phyloP scores from a whole-genome alignment of 768 basidiomycete species.

The Boletus rubescentipes region DNA sequence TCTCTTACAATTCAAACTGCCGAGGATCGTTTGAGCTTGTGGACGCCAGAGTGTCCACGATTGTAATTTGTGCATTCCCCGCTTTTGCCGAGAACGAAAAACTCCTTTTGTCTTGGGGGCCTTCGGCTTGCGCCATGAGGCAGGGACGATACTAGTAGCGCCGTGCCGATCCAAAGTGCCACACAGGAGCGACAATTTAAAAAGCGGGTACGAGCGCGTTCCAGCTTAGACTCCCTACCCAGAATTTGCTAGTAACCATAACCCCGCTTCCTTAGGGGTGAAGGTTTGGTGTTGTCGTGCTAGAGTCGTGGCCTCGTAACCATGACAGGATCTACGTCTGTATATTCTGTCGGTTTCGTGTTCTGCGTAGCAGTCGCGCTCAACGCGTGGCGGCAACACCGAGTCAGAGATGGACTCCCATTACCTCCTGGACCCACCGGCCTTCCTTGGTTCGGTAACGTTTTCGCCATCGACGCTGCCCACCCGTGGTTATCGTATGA shows the following conservation, averaged over 20 bases:
- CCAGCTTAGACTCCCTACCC: no score
- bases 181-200: no score
- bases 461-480: constrained; percentile 17
- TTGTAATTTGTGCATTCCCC: background rate
- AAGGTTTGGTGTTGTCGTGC: background rate
- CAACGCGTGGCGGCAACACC: constrained; percentile 15
- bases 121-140: no score
- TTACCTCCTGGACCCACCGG: constrained; percentile 54
- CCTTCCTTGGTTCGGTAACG: constrained; percentile 34
- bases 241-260: background rate
- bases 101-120: background rate
- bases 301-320: background rate
- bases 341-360: constrained; percentile 6
- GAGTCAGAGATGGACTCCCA: constrained; percentile 20
- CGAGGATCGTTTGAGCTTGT: background rate
- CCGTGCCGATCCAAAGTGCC: no score
- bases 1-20: background rate
- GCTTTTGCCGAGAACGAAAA: background rate
- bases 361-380: constrained; percentile 6
- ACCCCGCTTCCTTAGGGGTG: background rate
- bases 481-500: constrained; percentile 35
- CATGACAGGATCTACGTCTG: background rate
- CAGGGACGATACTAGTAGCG: no score
- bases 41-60: background rate
- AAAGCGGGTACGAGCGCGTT: no score